A percentile compares a stretch with the other conserved stretches of the same genome.
Evolutionary conservation across 108 stramenopile species (phyloP).

Genomic region (Skeletonema costatum): DNA sequence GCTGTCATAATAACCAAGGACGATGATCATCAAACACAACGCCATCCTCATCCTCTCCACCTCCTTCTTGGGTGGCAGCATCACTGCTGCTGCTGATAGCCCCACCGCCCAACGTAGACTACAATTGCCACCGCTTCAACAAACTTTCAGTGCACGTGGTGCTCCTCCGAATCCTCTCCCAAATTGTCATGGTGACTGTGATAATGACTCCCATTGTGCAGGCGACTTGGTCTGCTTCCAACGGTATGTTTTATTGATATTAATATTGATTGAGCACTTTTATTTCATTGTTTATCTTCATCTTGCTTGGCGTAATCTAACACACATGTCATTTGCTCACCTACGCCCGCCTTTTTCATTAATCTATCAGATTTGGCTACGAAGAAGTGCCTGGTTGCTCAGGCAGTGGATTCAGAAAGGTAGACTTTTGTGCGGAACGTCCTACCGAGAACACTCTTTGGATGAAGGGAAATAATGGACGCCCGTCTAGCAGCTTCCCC

Average conservation of each 20-base stretch:
- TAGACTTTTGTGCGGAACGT: neutral
- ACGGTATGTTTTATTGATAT: neutral
- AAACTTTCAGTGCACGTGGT: neutral
- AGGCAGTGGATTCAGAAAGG: neutral
- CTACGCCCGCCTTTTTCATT: neutral
- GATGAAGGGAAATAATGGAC: slow-evolving; percentile 11
- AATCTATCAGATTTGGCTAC: neutral
- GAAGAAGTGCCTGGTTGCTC: neutral
- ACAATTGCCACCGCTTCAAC: neutral
- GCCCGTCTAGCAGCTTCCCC: neutral
- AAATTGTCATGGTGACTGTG: slow-evolving; percentile 18
- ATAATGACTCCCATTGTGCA: slow-evolving; percentile 4
- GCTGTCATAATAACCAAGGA: no score
- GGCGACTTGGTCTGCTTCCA: neutral
- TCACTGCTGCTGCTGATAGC: neutral
- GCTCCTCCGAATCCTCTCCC: slow-evolving; percentile 7
- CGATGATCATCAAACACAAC: neutral
- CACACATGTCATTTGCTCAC: neutral
- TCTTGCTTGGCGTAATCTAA: neutral
- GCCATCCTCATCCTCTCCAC: neutral
- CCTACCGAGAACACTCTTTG: neutral
- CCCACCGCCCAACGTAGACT: neutral
- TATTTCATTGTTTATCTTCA: neutral
- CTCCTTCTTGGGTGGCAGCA: neutral
- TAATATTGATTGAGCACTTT: neutral